Base-by-base conservation (phyloP, 2,329 filamentous ascomycete species). In the Ciborinia camelliae region DNA sequence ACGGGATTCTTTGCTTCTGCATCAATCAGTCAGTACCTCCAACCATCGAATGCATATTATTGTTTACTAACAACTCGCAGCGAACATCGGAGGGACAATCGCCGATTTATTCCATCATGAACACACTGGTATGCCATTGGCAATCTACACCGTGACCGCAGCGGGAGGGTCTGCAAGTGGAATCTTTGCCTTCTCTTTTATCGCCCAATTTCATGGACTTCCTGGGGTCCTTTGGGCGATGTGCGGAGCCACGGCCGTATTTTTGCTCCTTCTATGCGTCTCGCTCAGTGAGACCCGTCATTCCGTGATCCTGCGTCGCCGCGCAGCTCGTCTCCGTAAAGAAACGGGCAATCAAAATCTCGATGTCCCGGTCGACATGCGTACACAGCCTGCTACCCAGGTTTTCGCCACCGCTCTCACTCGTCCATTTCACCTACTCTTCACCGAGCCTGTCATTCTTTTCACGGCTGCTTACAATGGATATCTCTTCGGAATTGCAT, bases 321-420 rank as follows among this genome's bases (percentile, higher is more conserved):
- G 80, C 69, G 75, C 77, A 0, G 67, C 66, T 18, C 73, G 73
- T 4, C 78, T 87, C 2, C 78, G 78, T 4, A 78, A 79, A 65
- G 76, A 81, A 61, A 84, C 81, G 0, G 81, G 82, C 23, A 86
- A 86, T 66, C 48, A 32, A 43, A 32, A 53, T 48, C 64, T 65
- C 30, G 18, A 60, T 63, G 45, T 83, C 0, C 81, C 83, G 63
- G 61, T 83, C 5, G 62, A 70, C 63, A 20, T 67, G 68, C 41
- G 54, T 81, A 53, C 3, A 80, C 81, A 1, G 77, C 79, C 45
- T 82, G 82, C 69, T 77, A 85, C 73, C 67, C 67, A 37, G 69
- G 78, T 54, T 70, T 74, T 74, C 18, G 72, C 73, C 4, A 69
- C 76, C 1, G 70, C 71, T 7, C 73, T 79, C 9, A 67, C 75